phyloP scores from a whole-genome alignment of 2,329 filamentous ascomycete species.

The Sporothrix pallida region DNA sequence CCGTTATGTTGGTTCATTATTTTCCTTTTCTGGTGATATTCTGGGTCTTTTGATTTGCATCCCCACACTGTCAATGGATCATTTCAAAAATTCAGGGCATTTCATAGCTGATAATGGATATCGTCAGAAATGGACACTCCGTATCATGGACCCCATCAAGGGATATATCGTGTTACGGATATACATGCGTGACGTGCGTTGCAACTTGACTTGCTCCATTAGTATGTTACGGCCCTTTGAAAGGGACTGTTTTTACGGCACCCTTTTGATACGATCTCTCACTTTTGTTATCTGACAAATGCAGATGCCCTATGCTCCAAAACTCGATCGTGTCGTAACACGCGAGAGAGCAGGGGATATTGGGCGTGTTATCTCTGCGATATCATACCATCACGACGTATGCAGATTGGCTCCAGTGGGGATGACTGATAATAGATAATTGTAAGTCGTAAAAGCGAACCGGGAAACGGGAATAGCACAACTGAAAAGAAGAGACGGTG shows the following conservation, averaged over 20 bases:
- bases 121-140: not conserved
- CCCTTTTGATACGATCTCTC: not conserved
- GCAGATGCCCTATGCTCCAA: not conserved
- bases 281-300: not conserved
- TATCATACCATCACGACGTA: not conserved
- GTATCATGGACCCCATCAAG: not conserved
- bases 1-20: not conserved
- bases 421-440: no score
- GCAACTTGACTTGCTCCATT: not conserved
- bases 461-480: conserved; percentile 6
- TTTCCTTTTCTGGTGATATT: not conserved
- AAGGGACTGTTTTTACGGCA: not conserved
- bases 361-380: conserved; percentile 15
- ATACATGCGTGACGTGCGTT: conserved; percentile 13
- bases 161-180: conserved; percentile 16
- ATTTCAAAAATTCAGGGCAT: not conserved
- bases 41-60: not conserved
- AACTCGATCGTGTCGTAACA: not conserved
- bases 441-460: not conserved
- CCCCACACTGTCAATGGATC: conserved; percentile 6
- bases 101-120: not conserved
- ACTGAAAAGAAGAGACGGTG: not conserved
- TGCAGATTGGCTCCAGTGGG: no score
- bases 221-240: not conserved
- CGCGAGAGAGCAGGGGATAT: no score